Evolutionary conservation across 208 protist species (phyloP).

Genomic region (Leishmania tropica): DNA sequence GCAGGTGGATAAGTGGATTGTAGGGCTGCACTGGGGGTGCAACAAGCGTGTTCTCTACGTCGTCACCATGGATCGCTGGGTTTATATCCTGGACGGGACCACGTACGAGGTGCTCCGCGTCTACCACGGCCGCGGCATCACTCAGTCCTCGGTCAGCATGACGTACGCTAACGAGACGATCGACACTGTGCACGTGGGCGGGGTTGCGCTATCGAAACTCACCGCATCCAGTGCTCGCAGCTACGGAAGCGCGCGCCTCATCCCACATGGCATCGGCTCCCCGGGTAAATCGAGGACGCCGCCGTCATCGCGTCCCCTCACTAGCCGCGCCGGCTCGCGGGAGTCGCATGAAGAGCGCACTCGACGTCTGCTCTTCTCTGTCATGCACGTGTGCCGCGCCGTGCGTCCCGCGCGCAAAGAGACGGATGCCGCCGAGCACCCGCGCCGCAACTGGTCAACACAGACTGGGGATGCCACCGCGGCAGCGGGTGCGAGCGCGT

Average conservation of each 20-base stretch:
- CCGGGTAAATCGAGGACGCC: not conserved
- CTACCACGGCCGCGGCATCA: conserved; percentile 69
- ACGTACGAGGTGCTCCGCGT: conserved; percentile 70
- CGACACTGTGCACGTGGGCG: conserved; percentile 57
- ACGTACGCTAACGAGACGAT: conserved; percentile 73
- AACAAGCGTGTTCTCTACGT: conserved; percentile 54
- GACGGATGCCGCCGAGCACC: not conserved
- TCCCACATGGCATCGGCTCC: not conserved
- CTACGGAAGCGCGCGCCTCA: conserved; percentile 7
- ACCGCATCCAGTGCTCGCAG: conserved; percentile 2
- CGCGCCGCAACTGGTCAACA: not conserved
- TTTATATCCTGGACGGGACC: conserved; percentile 70
- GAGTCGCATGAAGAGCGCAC: conserved; percentile 22
- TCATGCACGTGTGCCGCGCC: conserved; percentile 13
- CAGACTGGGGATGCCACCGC: not conserved
- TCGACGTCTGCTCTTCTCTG: conserved; percentile 20
- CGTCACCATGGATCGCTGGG: conserved; percentile 66
- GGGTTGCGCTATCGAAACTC: conserved; percentile 22
- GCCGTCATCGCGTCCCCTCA: not conserved
- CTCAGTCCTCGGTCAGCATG: conserved; percentile 44
- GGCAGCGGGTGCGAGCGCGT: not conserved
- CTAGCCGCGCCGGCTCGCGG: not conserved
- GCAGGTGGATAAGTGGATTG: conserved; percentile 65
- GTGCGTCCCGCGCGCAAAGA: conserved; percentile 6
- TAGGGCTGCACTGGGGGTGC: conserved; percentile 71